Evolutionary conservation across 768 basidiomycete species (phyloP).

Genomic region (Strobilomyces confusus): DNA sequence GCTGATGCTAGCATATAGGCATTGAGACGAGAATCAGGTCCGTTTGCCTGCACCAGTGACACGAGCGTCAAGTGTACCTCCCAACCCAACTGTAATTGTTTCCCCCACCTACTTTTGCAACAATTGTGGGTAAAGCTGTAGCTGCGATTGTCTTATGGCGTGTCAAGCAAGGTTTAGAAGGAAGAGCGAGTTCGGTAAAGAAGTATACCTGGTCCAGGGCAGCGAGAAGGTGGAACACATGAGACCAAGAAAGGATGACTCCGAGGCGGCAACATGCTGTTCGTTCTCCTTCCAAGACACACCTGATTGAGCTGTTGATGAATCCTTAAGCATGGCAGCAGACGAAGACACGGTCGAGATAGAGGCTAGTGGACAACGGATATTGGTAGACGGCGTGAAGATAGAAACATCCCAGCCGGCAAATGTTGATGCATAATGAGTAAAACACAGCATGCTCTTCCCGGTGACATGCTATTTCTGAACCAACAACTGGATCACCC

Average conservation of each 20-base stretch:
- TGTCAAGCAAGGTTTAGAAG: background rate
- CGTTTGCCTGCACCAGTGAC: background rate
- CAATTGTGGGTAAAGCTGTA: constrained; percentile 49
- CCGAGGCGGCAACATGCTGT: constrained; percentile 36
- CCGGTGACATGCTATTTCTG: constrained; percentile 13
- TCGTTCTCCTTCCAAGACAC: constrained; percentile 38
- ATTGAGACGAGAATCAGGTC: constrained; percentile 20
- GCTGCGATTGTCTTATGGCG: constrained; percentile 40
- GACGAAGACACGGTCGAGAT: constrained; percentile 6
- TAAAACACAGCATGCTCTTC: constrained; percentile 1
- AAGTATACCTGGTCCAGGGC: constrained; percentile 43
- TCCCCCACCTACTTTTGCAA: constrained; percentile 40
- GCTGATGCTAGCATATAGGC: constrained; percentile 46
- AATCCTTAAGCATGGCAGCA: background rate
- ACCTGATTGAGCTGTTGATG: constrained; percentile 20
- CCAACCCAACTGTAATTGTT: constrained; percentile 50
- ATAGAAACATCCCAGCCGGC: background rate
- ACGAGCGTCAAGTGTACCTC: constrained; percentile 25
- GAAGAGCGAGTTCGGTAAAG: background rate
- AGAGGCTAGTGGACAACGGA: background rate
- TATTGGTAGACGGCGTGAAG: background rate
- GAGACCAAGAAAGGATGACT: constrained; percentile 43
- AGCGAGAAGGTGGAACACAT: constrained; percentile 43
- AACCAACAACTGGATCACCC: background rate
- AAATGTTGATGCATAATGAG: background rate